A percentile compares a stretch with the other conserved stretches of the same genome.
Evolutionary conservation across 2,329 filamentous ascomycete species (phyloP).

Genomic region (Diplodia mutila): DNA sequence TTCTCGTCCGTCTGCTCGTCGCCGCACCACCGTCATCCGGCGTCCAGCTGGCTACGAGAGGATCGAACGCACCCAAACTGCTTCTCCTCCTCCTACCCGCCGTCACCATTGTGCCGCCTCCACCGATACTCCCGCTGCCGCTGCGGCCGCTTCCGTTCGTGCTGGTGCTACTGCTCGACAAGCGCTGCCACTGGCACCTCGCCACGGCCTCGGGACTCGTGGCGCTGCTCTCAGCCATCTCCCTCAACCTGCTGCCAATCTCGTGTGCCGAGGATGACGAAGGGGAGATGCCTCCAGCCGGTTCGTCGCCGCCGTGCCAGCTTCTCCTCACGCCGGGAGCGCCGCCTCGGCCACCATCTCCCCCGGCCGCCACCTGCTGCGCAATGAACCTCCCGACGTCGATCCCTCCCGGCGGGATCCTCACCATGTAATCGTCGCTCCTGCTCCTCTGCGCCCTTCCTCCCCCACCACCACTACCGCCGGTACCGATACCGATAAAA

Average conservation of each 20-base stretch:
- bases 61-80: conserved; percentile 7
- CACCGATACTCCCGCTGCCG: background rate
- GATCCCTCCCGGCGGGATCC: conserved; percentile 18
- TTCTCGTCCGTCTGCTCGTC: background rate
- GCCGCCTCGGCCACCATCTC: background rate
- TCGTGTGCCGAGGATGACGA: background rate
- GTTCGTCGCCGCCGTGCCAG: background rate
- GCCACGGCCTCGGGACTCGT: background rate
- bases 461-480: background rate
- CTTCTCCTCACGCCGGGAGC: background rate
- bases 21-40: background rate
- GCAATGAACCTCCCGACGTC: conserved; percentile 9
- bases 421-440: conserved; percentile 11
- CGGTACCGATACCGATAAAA: background rate
- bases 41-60: background rate
- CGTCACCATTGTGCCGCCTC: background rate
- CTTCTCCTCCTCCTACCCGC: background rate
- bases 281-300: background rate
- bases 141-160: background rate
- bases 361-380: conserved; percentile 1
- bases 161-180: background rate
- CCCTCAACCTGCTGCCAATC: conserved; percentile 2
- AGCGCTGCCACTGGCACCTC: background rate
- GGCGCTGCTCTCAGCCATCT: conserved; percentile 3
- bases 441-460: background rate